phyloP scores from a whole-genome alignment of 1,284 basidiomycete genomes.

The Ceratobasidium sp. region DNA sequence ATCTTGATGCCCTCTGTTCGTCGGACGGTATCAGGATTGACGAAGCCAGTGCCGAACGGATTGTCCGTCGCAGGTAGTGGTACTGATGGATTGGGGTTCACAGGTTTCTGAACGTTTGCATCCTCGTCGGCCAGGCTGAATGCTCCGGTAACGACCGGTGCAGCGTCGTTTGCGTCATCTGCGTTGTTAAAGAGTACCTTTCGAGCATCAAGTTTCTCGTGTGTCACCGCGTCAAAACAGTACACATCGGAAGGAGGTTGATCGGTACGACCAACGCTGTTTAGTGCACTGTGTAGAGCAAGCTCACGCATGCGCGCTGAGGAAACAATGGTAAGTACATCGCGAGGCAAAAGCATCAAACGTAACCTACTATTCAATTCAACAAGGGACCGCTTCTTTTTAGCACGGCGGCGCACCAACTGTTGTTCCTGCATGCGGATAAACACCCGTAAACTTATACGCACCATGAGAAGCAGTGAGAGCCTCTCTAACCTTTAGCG shows the following conservation, averaged over 20 bases:
- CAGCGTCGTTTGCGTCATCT: not conserved
- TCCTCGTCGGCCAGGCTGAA: not conserved
- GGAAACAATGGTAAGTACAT: not conserved
- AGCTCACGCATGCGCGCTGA: not conserved
- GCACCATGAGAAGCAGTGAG: too few relatives aligned
- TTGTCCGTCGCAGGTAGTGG: not conserved
- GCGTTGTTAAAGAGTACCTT: not conserved
- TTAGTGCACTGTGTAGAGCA: not conserved
- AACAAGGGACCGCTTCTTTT: not conserved
- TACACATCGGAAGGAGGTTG: not conserved
- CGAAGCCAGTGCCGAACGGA: not conserved
- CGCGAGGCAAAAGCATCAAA: not conserved
- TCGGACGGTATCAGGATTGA: not conserved
- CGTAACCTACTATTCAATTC: not conserved
- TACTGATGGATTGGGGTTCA: not conserved
- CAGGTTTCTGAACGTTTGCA: not conserved
- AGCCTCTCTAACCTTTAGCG: not conserved
- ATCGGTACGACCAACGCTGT: not conserved
- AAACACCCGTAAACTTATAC: too few relatives aligned
- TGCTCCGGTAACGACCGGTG: not conserved
- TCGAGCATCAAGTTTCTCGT: not conserved
- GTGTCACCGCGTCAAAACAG: constrained; percentile 5
- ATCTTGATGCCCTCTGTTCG: not conserved
- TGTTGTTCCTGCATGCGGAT: not conserved
- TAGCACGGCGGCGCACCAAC: not conserved